Evolutionary conservation across 148 eudicot species (phyloP).

Genomic region (Chenopodium berlandieri): DNA sequence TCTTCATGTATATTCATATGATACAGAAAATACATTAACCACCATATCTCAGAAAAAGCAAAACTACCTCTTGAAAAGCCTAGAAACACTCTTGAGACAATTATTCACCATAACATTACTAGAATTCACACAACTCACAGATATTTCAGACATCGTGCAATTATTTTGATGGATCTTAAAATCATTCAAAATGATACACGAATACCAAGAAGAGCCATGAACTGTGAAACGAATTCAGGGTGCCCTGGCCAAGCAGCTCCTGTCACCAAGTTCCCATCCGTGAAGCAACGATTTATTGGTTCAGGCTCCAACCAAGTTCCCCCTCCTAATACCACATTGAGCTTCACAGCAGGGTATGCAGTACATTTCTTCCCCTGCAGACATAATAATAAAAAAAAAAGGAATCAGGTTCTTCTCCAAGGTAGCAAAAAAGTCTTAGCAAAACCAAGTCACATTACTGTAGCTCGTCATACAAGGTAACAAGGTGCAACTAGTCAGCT

Average conservation of each 20-base stretch:
- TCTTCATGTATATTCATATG: neutral
- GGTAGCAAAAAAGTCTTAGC: neutral
- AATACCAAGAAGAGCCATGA: constrained; percentile 71
- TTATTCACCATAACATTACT: neutral
- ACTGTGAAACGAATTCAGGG: constrained; percentile 88
- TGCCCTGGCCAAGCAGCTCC: constrained; percentile 99
- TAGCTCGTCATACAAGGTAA: neutral
- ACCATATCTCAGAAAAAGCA: neutral
- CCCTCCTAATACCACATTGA: constrained; percentile 70
- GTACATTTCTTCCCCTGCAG: constrained; percentile 92
- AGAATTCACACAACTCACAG: neutral
- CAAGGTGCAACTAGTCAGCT: neutral
- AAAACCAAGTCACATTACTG: neutral
- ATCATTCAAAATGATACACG: constrained; percentile 55
- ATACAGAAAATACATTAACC: neutral
- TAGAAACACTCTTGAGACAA: neutral
- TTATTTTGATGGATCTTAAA: neutral
- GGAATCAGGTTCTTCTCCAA: neutral
- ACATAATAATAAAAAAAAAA: neutral
- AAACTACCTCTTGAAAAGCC: neutral
- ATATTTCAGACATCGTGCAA: neutral
- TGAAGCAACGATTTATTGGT: constrained; percentile 84
- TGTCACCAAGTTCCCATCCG: constrained; percentile 91
- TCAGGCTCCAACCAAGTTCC: constrained; percentile 93
- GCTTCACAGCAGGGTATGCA: constrained; percentile 94